Base-by-base conservation (phyloP, 2,329 filamentous ascomycete species). In the Aspergillus ochraceus region DNA sequence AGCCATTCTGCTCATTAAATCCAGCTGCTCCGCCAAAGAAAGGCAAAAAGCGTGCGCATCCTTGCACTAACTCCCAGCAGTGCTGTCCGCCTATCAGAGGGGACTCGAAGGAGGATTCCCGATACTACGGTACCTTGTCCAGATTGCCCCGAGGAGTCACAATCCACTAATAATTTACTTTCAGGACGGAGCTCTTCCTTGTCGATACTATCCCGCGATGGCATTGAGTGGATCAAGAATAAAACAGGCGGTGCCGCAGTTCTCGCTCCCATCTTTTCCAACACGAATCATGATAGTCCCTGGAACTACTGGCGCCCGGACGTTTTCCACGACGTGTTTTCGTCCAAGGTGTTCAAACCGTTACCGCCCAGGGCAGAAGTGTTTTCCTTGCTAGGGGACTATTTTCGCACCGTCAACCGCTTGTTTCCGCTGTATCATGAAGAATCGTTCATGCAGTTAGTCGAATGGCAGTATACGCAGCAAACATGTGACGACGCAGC, bases 301-400 rank as follows among this genome's bases (percentile, higher is more conserved):
- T 97, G 91, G 89, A 90, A 89, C 64, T 89, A 92, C 67, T 97
- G 93, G 93, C 96, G 96, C 68, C 91, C 92, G n/a, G 92, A 97
- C 74, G 88, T 98, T 22, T 98, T 97, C 75, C 85, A 89, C 52
- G 93, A 97, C 72, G 83, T 98, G 9, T 98, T 98, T 77, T 85
- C 87, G 57, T 88, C 92, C 17, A 87, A 87, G 6, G 84, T 96
- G 29, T 97, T 92, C 80, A 88, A 88, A 57, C 88, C 87, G 19
- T 77, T 97, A 22, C 94, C 94, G 2, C 81, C 90, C 1, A 94
- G 95, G 75, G 81, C 86, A n/a, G 92, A 97, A 76, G 91, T 92
- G 0, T 79, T 96, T 61, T 92, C 91, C 4, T 79, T 97, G 45
- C 83, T 97, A 55, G 91, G 90, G 73, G 93, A 97, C 75, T 98